Evolutionary conservation across 1,284 basidiomycete genomes (phyloP).

Genomic region (Rhodotorula mucilaginosa): DNA sequence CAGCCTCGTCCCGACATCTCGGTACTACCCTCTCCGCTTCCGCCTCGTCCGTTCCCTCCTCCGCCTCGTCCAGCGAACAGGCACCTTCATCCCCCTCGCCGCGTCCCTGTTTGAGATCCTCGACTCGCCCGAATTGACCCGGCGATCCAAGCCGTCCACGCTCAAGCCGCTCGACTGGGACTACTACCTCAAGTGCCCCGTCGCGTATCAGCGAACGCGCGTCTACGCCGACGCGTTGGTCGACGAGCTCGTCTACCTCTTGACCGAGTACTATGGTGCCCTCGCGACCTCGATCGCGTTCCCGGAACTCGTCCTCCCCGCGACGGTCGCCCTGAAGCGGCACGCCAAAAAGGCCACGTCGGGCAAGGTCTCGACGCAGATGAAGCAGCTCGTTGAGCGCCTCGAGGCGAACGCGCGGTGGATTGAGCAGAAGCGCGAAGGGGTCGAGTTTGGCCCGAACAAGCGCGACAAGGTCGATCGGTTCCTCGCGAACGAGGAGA

Average conservation of each 20-base stretch:
- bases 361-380: conserved; percentile 59
- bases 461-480: conserved; percentile 64
- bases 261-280: conserved; percentile 72
- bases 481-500: conserved; percentile 65
- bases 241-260: conserved; percentile 74
- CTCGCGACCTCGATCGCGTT: conserved; percentile 76
- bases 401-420: conserved; percentile 77
- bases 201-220: conserved; percentile 82
- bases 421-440: conserved; percentile 67
- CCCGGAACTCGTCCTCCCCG: conserved; percentile 86
- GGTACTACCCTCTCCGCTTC: conserved; percentile 77
- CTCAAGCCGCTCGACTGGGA: conserved; percentile 87
- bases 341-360: conserved; percentile 59
- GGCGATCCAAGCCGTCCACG: conserved; percentile 78
- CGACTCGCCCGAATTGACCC: conserved; percentile 68
- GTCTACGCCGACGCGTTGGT: conserved; percentile 79
- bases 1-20: conserved; percentile 76
- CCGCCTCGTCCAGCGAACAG: conserved; percentile 71
- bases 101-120: conserved; percentile 84
- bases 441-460: conserved; percentile 70
- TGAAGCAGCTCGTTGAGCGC: conserved; percentile 77
- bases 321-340: conserved; percentile 69
- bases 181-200: conserved; percentile 79
- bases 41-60: conserved; percentile 71
- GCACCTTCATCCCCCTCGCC: conserved; percentile 82